Conservation (phyloP, 2,329 filamentous ascomycete genomes). For the Fusarium tanahbumbuense region DNA sequence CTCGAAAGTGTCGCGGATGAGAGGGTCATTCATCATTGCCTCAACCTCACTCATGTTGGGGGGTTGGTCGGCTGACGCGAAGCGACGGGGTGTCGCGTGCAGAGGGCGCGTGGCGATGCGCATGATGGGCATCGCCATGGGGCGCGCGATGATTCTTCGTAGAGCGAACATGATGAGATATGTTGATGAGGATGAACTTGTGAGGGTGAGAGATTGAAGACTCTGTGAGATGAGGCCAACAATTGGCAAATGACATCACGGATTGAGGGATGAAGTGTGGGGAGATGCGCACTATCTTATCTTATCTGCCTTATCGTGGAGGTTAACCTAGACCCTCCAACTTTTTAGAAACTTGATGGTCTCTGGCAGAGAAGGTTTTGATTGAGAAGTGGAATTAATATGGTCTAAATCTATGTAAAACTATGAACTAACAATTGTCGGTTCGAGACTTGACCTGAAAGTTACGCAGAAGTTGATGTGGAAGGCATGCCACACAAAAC, state of each 20-base stretch:
- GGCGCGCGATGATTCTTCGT: conserved; percentile 17
- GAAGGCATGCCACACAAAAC: too few relatives aligned
- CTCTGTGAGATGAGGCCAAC: neutral
- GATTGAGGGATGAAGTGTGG: conserved; percentile 1
- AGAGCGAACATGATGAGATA: conserved; percentile 30
- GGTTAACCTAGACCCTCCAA: neutral
- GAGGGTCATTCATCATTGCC: conserved; percentile 40
- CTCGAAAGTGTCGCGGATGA: conserved; percentile 36
- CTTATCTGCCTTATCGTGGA: conserved; percentile 2
- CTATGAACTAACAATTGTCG: neutral
- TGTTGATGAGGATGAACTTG: neutral
- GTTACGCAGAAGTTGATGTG: too few relatives aligned
- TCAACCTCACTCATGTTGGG: conserved; percentile 32
- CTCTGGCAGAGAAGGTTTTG: too few relatives aligned
- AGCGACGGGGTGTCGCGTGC: conserved; percentile 22
- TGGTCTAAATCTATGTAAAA: neutral
- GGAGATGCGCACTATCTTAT: neutral
- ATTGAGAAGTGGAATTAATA: too few relatives aligned
- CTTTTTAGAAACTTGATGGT: neutral
- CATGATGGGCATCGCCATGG: neutral
- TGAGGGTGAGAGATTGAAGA: neutral
- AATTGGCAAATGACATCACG: conserved; percentile 22
- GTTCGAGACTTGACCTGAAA: too few relatives aligned
- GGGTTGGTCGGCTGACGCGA: conserved; percentile 28
- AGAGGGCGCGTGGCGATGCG: conserved; percentile 28